Evolutionary conservation across 2,329 filamentous ascomycete species (phyloP).

Genomic region (Hirsutella minnesotensis): DNA sequence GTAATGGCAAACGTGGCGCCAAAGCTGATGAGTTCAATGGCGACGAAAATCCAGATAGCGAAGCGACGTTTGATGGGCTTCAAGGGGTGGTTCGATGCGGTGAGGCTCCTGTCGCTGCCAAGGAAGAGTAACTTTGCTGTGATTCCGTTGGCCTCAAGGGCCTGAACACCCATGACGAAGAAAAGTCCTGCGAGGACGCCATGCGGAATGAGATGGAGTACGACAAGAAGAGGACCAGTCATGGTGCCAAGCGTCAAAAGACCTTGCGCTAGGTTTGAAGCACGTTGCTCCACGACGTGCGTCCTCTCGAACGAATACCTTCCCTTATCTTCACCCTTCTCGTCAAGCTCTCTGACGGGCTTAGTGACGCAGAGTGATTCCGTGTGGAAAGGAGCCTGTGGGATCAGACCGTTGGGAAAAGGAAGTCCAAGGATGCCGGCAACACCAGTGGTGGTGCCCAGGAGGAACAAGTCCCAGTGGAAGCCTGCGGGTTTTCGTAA

Average conservation of each 20-base stretch:
- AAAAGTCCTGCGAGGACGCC: slow-evolving; percentile 71
- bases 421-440: slow-evolving; percentile 67
- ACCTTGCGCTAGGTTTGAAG: slow-evolving; percentile 68
- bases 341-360: slow-evolving; percentile 37
- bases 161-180: slow-evolving; percentile 76
- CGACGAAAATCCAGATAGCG: slow-evolving; percentile 62
- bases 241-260: slow-evolving; percentile 70
- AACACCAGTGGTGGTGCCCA: slow-evolving; percentile 65
- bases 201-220: slow-evolving; percentile 68
- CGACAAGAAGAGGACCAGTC: slow-evolving; percentile 60
- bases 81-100: slow-evolving; percentile 46
- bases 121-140: slow-evolving; percentile 65
- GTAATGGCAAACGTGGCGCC: slow-evolving; percentile 73
- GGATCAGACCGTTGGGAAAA: slow-evolving; percentile 74
- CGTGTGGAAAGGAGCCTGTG: slow-evolving; percentile 75
- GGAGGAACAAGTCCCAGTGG: slow-evolving; percentile 75
- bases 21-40: slow-evolving; percentile 57
- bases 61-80: slow-evolving; percentile 44
- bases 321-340: slow-evolving; percentile 42
- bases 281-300: slow-evolving; percentile 66
- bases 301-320: slow-evolving; percentile 38
- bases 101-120: slow-evolving; percentile 50
- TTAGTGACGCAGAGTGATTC: slow-evolving; percentile 63
- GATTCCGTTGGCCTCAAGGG: slow-evolving; percentile 65
- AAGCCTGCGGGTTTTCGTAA: slow-evolving; percentile 72